phyloP scores from a whole-genome alignment of 176 grass and related monocot species.

The Avena atlantica region DNA sequence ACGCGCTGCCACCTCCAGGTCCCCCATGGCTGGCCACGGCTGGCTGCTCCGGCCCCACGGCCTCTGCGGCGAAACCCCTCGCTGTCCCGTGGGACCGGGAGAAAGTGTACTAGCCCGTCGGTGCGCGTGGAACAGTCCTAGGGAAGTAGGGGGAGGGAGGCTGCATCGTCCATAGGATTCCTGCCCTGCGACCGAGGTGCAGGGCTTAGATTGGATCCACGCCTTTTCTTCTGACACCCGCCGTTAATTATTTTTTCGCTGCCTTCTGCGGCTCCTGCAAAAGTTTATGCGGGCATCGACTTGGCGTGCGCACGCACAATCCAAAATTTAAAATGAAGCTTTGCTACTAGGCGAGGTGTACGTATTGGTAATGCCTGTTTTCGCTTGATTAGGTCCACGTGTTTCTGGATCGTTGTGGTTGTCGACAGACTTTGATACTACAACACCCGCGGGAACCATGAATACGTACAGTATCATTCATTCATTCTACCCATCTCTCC shows the following conservation, averaged over 20 bases:
- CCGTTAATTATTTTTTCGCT: background rate
- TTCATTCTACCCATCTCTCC: no score
- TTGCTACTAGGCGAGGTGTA: no score
- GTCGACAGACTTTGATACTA: no score
- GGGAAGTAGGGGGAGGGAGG: background rate
- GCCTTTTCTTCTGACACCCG: conserved; percentile 23
- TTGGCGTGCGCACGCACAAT: background rate
- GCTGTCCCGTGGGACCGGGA: background rate
- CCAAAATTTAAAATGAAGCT: no score
- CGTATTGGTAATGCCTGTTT: no score
- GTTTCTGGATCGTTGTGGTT: no score
- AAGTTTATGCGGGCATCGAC: background rate
- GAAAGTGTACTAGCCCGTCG: background rate
- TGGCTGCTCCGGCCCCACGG: background rate
- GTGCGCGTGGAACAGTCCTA: background rate
- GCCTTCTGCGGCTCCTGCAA: background rate
- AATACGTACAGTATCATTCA: no score
- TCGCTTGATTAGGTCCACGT: no score
- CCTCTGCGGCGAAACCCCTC: background rate
- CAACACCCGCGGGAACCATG: no score
- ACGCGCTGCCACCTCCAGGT: background rate
- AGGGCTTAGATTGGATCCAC: background rate
- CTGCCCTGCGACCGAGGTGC: background rate
- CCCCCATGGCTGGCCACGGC: background rate
- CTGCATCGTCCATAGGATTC: conserved; percentile 11